Percentiles rank a stretch among this genome's conserved stretches.
phyloP scores from a whole-genome alignment of 805 yeast genomes.

The Komagataella pastoris region DNA sequence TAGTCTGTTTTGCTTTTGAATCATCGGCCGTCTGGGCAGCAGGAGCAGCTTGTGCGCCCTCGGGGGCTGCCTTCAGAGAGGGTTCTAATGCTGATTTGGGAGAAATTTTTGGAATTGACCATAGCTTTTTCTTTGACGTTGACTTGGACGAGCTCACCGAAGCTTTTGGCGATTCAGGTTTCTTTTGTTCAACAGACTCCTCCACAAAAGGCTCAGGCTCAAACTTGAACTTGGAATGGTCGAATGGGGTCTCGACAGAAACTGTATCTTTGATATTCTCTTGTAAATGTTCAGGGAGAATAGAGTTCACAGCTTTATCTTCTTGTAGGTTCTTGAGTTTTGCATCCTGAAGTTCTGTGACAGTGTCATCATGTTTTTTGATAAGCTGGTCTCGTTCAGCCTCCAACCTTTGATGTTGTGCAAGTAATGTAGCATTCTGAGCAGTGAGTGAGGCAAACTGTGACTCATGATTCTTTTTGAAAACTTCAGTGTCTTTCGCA shows the following conservation, averaged over 20 bases:
- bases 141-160: constrained; percentile 7
- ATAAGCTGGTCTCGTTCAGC: constrained; percentile 27
- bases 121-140: constrained; percentile 12
- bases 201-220: constrained; percentile 11
- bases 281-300: constrained; percentile 39
- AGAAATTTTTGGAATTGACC: constrained; percentile 13
- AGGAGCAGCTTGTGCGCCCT: background rate
- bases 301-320: constrained; percentile 31
- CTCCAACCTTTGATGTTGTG: constrained; percentile 23
- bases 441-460: constrained; percentile 15
- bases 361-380: constrained; percentile 22
- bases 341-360: constrained; percentile 19
- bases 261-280: constrained; percentile 14
- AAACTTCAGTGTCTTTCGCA: constrained; percentile 12
- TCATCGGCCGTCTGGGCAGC: constrained; percentile 16
- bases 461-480: constrained; percentile 13
- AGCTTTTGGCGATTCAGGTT: constrained; percentile 16
- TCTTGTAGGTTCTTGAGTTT: constrained; percentile 24
- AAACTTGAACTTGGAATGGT: constrained; percentile 15
- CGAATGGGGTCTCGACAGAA: constrained; percentile 15
- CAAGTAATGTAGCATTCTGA: constrained; percentile 14
- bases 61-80: constrained; percentile 7
- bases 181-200: constrained; percentile 17
- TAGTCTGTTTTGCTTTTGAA: constrained; percentile 17
- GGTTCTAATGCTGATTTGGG: constrained; percentile 9